Conservation (phyloP, 2,329 filamentous ascomycete genomes). For the Penicillium sp. region DNA sequence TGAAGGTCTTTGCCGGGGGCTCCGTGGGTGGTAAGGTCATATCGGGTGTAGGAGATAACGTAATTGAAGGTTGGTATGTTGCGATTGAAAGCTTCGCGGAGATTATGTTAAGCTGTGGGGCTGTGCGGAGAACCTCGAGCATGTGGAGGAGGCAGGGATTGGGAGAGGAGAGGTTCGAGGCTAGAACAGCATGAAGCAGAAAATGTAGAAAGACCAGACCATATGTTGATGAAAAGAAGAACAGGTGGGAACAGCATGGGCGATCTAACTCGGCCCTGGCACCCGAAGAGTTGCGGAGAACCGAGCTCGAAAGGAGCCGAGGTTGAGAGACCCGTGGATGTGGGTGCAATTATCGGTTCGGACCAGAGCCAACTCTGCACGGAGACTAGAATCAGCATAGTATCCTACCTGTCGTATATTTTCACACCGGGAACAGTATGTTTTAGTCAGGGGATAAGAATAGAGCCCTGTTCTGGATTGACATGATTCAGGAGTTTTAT, state of each 20-base stretch:
- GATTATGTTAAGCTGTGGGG: neutral
- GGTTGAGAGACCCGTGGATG: slow-evolving; percentile 2
- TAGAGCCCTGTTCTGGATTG: too few relatives aligned
- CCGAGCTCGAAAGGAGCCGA: slow-evolving; percentile 9
- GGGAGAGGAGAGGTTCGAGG: neutral
- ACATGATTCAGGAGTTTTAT: too few relatives aligned
- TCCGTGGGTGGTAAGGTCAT: slow-evolving; percentile 14
- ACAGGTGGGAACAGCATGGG: neutral
- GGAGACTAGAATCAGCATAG: too few relatives aligned
- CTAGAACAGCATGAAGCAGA: neutral
- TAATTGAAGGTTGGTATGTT: neutral
- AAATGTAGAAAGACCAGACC: neutral
- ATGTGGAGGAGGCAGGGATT: neutral
- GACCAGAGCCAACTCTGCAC: too few relatives aligned
- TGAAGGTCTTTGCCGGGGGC: slow-evolving; percentile 37
- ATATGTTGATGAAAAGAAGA: neutral
- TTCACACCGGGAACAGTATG: too few relatives aligned
- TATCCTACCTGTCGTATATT: too few relatives aligned
- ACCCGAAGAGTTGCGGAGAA: slow-evolving; percentile 20
- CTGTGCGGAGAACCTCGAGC: neutral
- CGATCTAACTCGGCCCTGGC: neutral
- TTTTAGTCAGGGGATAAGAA: too few relatives aligned
- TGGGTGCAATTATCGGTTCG: neutral
- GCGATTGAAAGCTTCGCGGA: neutral
- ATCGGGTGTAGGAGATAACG: neutral